A percentile compares a stretch with the other conserved stretches of the same genome.
Conservation (phyloP, 2,329 filamentous ascomycete species). For the Stagonosporopsis cucurbitacearum region DNA sequence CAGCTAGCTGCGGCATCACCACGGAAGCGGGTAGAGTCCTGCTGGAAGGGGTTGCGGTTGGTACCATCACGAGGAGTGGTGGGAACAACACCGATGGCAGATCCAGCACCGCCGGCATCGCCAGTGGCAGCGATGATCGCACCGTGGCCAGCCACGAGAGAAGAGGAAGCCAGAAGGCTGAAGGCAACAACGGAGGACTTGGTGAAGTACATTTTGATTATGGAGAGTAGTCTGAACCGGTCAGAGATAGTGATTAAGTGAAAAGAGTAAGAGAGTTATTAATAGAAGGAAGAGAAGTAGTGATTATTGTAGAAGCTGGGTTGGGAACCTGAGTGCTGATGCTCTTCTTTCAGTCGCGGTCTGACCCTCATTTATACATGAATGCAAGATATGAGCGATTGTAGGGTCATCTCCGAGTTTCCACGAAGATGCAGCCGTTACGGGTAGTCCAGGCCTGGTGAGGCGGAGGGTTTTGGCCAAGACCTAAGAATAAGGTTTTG, state of each 20-base stretch:
- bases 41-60: slow-evolving; percentile 66
- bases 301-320: slow-evolving; percentile 45
- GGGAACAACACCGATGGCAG: slow-evolving; percentile 61
- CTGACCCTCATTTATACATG: slow-evolving; percentile 38
- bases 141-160: slow-evolving; percentile 66
- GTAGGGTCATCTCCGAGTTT: background rate
- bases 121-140: slow-evolving; percentile 66
- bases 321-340: slow-evolving; percentile 47
- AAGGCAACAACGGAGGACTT: slow-evolving; percentile 50
- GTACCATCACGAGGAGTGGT: slow-evolving; percentile 68
- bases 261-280: slow-evolving; percentile 32
- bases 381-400: background rate
- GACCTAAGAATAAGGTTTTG: slow-evolving; percentile 33
- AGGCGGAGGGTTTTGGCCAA: slow-evolving; percentile 42
- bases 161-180: slow-evolving; percentile 60
- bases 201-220: slow-evolving; percentile 53
- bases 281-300: slow-evolving; percentile 39
- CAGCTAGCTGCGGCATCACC: slow-evolving; percentile 60
- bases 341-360: slow-evolving; percentile 29
- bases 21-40: slow-evolving; percentile 68
- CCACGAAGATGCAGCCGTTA: slow-evolving; percentile 15
- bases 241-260: slow-evolving; percentile 37
- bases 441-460: slow-evolving; percentile 23
- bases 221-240: slow-evolving; percentile 51
- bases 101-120: slow-evolving; percentile 61